Percentiles rank a stretch among this genome's conserved stretches.
Evolutionary conservation across 345 rosid genomes (phyloP).

Genomic region (Eucalyptus marginata): DNA sequence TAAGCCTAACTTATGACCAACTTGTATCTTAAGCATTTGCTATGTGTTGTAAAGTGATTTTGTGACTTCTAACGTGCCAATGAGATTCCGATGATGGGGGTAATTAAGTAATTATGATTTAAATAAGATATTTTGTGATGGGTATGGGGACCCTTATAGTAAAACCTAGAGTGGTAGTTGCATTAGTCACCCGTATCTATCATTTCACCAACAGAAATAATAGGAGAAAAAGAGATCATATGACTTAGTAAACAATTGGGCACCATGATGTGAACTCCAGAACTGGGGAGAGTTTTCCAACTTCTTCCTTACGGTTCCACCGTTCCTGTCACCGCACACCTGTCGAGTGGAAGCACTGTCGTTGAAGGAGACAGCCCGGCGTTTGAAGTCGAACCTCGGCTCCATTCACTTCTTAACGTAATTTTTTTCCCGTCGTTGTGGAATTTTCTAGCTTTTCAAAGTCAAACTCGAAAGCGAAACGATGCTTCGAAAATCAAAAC

Average conservation of each 20-base stretch:
- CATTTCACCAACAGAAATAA: neutral
- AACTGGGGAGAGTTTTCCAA: neutral
- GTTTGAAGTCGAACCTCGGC: neutral
- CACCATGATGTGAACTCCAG: neutral
- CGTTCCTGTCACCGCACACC: neutral
- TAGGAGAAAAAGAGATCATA: too few species aligned
- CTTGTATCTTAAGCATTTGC: neutral
- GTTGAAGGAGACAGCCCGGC: neutral
- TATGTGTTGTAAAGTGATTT: neutral
- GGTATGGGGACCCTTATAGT: neutral
- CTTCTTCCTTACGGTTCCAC: neutral
- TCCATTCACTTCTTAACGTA: neutral
- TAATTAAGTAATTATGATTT: accelerated
- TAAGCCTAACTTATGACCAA: neutral
- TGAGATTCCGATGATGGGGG: neutral
- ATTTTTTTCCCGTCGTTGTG: neutral
- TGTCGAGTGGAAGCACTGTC: neutral
- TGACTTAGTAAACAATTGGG: neutral
- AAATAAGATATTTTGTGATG: neutral
- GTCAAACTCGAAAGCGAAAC: neutral
- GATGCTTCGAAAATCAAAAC: neutral
- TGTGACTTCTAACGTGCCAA: neutral
- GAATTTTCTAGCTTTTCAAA: neutral
- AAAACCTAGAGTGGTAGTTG: neutral
- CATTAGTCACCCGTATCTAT: neutral